These are phyloP conservation scores for Murraya paniculata DNA, from an alignment of 345 rosid genomes.

Conservation along the genomic window DNA sequence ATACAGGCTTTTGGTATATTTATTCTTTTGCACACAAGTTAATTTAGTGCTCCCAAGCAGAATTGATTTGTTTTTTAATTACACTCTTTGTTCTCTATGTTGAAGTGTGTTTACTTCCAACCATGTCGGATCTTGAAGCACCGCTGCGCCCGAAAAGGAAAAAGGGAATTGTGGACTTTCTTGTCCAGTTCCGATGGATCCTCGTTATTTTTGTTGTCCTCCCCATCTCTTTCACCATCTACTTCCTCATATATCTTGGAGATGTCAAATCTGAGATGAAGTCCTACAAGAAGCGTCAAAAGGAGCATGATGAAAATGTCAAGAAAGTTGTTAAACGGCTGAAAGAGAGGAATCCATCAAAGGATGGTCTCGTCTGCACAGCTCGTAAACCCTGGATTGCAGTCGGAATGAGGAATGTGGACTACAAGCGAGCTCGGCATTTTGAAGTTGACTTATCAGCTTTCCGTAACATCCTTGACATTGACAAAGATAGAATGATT, in stretches of 20 bases:
- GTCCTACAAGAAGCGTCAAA: constrained; percentile 76
- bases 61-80: background rate
- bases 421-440: constrained; percentile 94
- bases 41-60: background rate
- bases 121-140: constrained; percentile 80
- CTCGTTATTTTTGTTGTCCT: constrained; percentile 88
- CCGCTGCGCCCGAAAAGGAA: constrained; percentile 92
- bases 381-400: constrained; percentile 99
- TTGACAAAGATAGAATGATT: constrained; percentile 79
- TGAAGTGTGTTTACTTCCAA: constrained; percentile 25
- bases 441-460: constrained; percentile 90
- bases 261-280: constrained; percentile 88
- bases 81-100: constrained; percentile 10
- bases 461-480: constrained; percentile 77
- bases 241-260: constrained; percentile 91
- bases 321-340: constrained; percentile 80
- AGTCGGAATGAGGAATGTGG: constrained; percentile 99
- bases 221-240: constrained; percentile 72
- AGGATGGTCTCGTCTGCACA: constrained; percentile 98
- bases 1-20: background rate
- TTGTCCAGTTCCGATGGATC: constrained; percentile 89
- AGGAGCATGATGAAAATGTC: constrained; percentile 94
- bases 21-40: background rate
- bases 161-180: constrained; percentile 78
- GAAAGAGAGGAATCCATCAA: constrained; percentile 69